Percentiles rank a stretch among this genome's conserved stretches.
Evolutionary conservation across 1,139 yeast species (phyloP).

Genomic region (Geotrichum phurueaensis): DNA sequence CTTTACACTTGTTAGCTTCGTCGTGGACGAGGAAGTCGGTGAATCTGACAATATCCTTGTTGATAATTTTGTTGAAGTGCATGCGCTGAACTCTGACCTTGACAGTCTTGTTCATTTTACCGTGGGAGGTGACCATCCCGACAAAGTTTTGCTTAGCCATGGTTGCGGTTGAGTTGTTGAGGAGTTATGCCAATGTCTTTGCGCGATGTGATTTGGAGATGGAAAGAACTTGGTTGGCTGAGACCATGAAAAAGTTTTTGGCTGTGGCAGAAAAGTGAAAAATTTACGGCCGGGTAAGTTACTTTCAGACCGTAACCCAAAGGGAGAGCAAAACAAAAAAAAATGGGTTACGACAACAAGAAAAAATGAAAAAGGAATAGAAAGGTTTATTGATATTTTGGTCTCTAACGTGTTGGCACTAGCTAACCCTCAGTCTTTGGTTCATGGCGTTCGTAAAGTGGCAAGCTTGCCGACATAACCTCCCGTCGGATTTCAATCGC

Average conservation of each 20-base stretch:
- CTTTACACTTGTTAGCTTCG: constrained; percentile 84
- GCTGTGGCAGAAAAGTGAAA: constrained; percentile 1
- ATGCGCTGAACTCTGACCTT: constrained; percentile 74
- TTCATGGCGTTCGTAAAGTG: neutral
- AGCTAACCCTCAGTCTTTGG: neutral
- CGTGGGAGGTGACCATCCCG: constrained; percentile 92
- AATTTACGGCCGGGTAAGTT: neutral
- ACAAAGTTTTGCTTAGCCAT: constrained; percentile 90
- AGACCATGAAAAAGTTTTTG: neutral
- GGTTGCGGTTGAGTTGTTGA: constrained; percentile 10
- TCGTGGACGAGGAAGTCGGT: constrained; percentile 90
- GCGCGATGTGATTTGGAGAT: neutral
- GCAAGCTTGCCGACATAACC: constrained; percentile 2
- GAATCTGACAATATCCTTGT: constrained; percentile 70
- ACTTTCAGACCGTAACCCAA: neutral
- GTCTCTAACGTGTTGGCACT: neutral
- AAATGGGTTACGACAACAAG: neutral
- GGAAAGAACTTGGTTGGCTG: neutral
- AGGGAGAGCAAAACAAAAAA: neutral
- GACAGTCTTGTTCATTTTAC: constrained; percentile 92
- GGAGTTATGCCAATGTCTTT: neutral
- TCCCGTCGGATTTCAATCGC: constrained; percentile 41
- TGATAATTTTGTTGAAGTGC: constrained; percentile 57
- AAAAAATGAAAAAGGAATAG: neutral
- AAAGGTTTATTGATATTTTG: neutral